Evolutionary conservation across 441 rosid species (phyloP), one percentile per base, ranked within the genome.

Genomic region (Euphorbia corollata): DNA sequence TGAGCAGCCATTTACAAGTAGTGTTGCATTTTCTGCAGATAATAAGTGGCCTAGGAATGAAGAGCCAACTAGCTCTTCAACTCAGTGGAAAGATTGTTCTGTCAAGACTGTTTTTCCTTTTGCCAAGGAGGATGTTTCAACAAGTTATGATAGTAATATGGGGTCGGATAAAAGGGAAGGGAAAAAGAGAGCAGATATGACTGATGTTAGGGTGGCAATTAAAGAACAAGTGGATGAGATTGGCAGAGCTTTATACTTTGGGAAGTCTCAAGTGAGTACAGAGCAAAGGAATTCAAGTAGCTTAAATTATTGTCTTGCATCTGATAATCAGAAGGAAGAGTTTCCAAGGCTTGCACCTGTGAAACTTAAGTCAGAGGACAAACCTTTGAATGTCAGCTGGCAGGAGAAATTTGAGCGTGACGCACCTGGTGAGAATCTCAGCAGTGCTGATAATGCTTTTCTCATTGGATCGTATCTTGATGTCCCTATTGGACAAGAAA

Each of bases 401-500:
- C 91, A 86, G 79, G 97, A 84, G 73, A 89, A 91, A 74, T 84
- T 80, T 77, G 99, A 91, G 66, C 86, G 64, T 8, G 91, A 85
- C 75, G 81, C 77, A 48, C 69, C 83, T 65, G 81, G 80, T 2
- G 71, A 70, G 38, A 86, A 81, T 84, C 87, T 76, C 58, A 72
- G 77, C 36, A 67, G 76, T 74, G 79, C 76, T 76, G 97, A 89
- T 66, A 84, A 71, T 79, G 63, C 83, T 65, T 82, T 86, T 68
- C 85, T 81, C 8, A 78, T 91, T 56, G 99, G 97, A 56, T 85
- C 96, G 41, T 87, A 78, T 80, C 80, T 93, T 64, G 95, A 91
- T 74, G 89, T 93, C 76, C 99, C 99, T 59, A 65, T 91, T 63
- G 97, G 97, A 68, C 97, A 91, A 76, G 99, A 93, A 76, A 81